Percentiles rank a stretch among this genome's conserved stretches.
Evolutionary conservation across 768 basidiomycete genomes (phyloP).

Genomic region (Daedaleopsis sinensis): DNA sequence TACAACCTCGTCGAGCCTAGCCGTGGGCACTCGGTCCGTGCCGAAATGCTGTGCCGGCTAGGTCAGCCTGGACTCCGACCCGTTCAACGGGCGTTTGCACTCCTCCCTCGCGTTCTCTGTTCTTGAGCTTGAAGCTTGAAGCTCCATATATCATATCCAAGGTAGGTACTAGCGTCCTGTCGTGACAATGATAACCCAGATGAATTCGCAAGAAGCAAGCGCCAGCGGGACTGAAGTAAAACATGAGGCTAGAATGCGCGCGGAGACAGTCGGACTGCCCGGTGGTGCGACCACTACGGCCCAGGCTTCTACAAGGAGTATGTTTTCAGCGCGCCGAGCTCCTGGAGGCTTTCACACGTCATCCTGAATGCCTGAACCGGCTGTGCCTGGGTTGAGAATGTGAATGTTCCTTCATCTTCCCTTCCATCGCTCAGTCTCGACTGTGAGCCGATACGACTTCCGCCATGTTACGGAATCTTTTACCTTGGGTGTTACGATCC

Average conservation of each 20-base stretch:
- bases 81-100: no score
- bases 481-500: neutral
- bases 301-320: neutral
- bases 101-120: no score
- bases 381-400: conserved; percentile 9
- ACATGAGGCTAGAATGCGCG: neutral
- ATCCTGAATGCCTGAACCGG: conserved; percentile 2
- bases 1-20: no score
- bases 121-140: no score
- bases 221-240: no score
- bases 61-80: no score
- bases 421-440: conserved; percentile 15
- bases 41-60: no score
- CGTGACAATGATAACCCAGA: no score
- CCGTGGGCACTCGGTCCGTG: no score
- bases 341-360: neutral
- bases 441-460: conserved; percentile 10
- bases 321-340: neutral
- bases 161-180: no score
- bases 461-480: conserved; percentile 16
- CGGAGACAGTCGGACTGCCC: neutral
- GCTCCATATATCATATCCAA: no score
- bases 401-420: neutral
- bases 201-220: no score
- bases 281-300: neutral